These are phyloP conservation scores for Fomitopsis betulina DNA, from an alignment of 1,284 basidiomycete genomes.

Conservation along the genomic window DNA sequence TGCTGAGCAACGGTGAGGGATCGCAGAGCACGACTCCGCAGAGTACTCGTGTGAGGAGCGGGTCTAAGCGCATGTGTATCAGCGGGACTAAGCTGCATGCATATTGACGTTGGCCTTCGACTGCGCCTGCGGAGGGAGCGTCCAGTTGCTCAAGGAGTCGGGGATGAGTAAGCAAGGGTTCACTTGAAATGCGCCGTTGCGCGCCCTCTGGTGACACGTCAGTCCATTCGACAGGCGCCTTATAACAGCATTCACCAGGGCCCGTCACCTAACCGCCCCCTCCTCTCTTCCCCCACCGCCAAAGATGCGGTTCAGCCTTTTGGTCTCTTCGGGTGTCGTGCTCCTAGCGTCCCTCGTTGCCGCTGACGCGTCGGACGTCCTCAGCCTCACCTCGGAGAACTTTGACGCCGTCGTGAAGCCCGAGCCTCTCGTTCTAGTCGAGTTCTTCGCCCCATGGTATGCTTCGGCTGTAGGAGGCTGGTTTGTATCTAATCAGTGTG, in stretches of 20 bases:
- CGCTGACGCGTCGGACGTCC: slow-evolving; percentile 73
- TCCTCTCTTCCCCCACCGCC: slow-evolving; percentile 18
- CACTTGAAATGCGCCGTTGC: not conserved
- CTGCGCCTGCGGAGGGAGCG: too few species aligned
- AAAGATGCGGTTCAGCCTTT: slow-evolving; percentile 60
- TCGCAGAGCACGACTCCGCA: too few species aligned
- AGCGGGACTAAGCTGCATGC: too few species aligned
- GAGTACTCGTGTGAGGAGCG: too few species aligned
- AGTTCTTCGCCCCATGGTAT: slow-evolving; percentile 94
- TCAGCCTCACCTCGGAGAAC: slow-evolving; percentile 65
- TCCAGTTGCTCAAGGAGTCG: too few species aligned
- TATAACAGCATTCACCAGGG: slow-evolving; percentile 11
- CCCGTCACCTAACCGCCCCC: slow-evolving; percentile 8
- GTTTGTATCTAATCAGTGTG: slow-evolving; percentile 1
- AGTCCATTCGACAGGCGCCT: slow-evolving; percentile 7
- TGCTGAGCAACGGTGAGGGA: too few species aligned
- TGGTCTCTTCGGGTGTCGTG: slow-evolving; percentile 45
- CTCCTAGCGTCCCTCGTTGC: slow-evolving; percentile 52
- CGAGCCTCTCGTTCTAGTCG: slow-evolving; percentile 84
- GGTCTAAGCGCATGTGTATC: too few species aligned
- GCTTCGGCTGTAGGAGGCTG: not conserved
- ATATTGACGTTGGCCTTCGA: too few species aligned
- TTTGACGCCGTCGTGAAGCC: slow-evolving; percentile 70
- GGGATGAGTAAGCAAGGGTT: not conserved
- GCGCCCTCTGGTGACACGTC: not conserved